These are phyloP conservation scores for Mycosphaerella sp. DNA, from an alignment of 2,329 filamentous ascomycete species.

Conservation along the genomic window DNA sequence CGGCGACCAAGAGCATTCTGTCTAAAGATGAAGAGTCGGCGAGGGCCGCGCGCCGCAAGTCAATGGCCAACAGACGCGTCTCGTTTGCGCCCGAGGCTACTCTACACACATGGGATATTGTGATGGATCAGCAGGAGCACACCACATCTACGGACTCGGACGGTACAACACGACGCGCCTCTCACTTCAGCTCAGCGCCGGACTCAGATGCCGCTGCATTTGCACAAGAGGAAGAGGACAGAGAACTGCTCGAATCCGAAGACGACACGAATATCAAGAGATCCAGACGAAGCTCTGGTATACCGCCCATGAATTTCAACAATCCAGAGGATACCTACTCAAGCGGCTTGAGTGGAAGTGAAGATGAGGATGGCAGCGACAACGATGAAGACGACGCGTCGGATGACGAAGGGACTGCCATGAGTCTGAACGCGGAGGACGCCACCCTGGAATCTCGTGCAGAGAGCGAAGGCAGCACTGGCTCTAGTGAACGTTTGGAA, in stretches of 20 bases:
- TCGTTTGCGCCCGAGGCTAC: slow-evolving; percentile 97
- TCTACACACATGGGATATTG: slow-evolving; percentile 89
- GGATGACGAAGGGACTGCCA: slow-evolving; percentile 70
- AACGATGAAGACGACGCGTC: slow-evolving; percentile 48
- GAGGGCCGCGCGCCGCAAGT: slow-evolving; percentile 74
- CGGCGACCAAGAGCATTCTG: slow-evolving; percentile 49
- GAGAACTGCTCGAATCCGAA: slow-evolving; percentile 45
- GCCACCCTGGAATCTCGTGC: slow-evolving; percentile 37
- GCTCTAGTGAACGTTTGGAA: slow-evolving; percentile 68
- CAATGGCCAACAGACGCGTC: slow-evolving; percentile 71
- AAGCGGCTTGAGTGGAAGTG: slow-evolving; percentile 64
- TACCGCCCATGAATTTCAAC: slow-evolving; percentile 59
- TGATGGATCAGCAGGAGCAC: slow-evolving; percentile 80
- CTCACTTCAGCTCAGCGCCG: slow-evolving; percentile 45
- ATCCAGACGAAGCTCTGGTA: slow-evolving; percentile 58
- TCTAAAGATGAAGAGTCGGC: slow-evolving; percentile 51
- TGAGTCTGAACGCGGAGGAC: slow-evolving; percentile 64
- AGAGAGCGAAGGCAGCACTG: slow-evolving; percentile 47
- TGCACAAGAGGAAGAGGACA: slow-evolving; percentile 49
- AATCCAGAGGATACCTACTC: slow-evolving; percentile 61
- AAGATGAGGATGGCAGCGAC: slow-evolving; percentile 37
- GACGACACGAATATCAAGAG: slow-evolving; percentile 61
- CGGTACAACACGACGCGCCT: slow-evolving; percentile 68
- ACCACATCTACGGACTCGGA: slow-evolving; percentile 66
- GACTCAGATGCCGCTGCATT: slow-evolving; percentile 47